These are phyloP conservation scores for Inga leiocalycina DNA, from an alignment of 306 rosid species.

Conservation along the genomic window DNA sequence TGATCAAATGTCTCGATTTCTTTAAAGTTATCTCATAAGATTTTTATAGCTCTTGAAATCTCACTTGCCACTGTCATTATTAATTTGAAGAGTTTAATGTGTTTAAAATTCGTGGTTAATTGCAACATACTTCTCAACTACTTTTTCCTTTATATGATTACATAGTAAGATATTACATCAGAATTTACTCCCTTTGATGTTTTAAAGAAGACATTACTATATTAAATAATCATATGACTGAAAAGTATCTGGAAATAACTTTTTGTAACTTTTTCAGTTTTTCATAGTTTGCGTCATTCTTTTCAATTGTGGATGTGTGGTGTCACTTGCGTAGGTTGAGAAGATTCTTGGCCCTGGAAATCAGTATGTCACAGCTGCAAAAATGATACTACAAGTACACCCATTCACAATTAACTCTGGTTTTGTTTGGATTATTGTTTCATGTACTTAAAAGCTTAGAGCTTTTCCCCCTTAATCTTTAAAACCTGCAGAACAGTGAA, in stretches of 20 bases:
- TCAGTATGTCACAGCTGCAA: slow-evolving; percentile 98
- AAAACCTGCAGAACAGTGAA: slow-evolving; percentile 79
- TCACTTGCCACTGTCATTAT: not conserved
- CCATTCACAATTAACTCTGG: not conserved
- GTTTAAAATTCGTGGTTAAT: slow-evolving; percentile 14
- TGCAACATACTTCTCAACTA: not conserved
- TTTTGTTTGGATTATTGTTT: not conserved
- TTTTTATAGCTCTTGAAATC: not conserved
- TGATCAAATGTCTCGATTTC: not conserved
- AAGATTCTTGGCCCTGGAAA: slow-evolving; percentile 96
- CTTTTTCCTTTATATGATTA: not conserved
- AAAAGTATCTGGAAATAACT: slow-evolving; percentile 16
- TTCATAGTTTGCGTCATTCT: not conserved
- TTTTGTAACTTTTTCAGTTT: not conserved
- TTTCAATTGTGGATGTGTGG: slow-evolving; percentile 29
- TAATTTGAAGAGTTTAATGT: slow-evolving; percentile 8
- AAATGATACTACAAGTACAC: slow-evolving; percentile 95
- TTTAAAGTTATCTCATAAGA: too few relatives aligned
- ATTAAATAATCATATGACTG: slow-evolving; percentile 2
- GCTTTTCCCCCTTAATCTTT: not conserved
- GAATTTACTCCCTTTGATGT: slow-evolving; percentile 8
- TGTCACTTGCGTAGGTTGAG: slow-evolving; percentile 63
- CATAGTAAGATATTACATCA: not conserved
- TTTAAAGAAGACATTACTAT: not conserved
- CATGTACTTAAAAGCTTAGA: slow-evolving; percentile 1